Percentiles rank a stretch among this genome's conserved stretches.
Evolutionary conservation across 176 grass and related monocot species (phyloP).

Genomic region (Rhynchospora pubera): DNA sequence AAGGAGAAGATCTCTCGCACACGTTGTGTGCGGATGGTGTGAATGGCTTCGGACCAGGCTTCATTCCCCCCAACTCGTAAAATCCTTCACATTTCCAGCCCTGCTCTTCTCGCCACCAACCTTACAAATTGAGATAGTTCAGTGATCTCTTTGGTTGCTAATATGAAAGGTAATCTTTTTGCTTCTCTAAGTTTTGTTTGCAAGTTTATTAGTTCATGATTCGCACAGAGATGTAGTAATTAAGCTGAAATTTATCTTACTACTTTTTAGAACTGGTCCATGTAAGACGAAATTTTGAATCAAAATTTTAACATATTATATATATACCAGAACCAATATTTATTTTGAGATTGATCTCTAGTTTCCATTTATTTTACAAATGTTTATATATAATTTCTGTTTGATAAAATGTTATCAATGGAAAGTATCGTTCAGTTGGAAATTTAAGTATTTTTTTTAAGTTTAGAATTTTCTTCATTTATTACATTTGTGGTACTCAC

Average conservation of each 20-base stretch:
- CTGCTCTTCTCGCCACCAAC: too few species aligned
- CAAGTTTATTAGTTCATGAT: too few species aligned
- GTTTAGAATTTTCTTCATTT: neutral
- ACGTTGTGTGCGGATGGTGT: neutral
- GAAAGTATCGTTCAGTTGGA: neutral
- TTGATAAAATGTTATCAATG: neutral
- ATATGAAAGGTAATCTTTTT: too few species aligned
- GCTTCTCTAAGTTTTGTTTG: too few species aligned
- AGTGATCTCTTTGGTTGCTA: neutral
- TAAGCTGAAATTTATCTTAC: too few species aligned
- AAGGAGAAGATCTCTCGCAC: neutral
- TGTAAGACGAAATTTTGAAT: too few species aligned
- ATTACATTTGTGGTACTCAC: neutral
- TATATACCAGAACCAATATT: too few species aligned
- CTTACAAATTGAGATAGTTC: neutral
- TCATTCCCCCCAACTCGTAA: slow-evolving; percentile 94
- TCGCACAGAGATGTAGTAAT: too few species aligned
- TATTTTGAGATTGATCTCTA: too few species aligned
- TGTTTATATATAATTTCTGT: neutral
- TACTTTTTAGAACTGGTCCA: too few species aligned
- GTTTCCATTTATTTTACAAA: neutral
- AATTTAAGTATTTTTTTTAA: neutral
- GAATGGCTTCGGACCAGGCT: slow-evolving; percentile 95
- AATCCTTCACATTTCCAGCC: neutral
- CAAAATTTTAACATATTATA: too few species aligned